Evolutionary conservation across 352 stramenopile genomes (phyloP), one percentile per base, ranked within the genome.

Genomic region (Pilasporangium apinafurcum): DNA sequence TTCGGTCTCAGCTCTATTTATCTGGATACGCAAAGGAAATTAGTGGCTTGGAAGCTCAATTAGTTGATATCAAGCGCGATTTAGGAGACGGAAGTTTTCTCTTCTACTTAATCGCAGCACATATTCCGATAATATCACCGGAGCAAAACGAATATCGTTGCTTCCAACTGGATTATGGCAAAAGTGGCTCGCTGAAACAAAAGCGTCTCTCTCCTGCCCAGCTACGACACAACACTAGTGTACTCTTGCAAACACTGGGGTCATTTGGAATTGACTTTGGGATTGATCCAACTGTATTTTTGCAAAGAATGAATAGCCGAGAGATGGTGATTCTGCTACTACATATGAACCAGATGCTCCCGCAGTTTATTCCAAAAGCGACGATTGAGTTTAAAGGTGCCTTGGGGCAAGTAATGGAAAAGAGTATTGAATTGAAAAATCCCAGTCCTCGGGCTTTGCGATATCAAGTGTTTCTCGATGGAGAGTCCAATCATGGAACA

Each of bases 341-440:
- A 9, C 87, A 97, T 53, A 53, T 98, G 24, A 92, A 96, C 25
- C 83, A 95, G 51, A 90, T 78, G 8, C 47, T 97, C 17, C 91
- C 91, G 20, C 74, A 95, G 49, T 92, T 96, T 18, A 76, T 98
- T 14, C 92, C 93, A 4, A 97, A 97, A 48, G 87, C 83, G 8
- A 95, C 76, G 22, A 96, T 98, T 44, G 86, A 96, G 30, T 98
- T 98, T 51, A 72, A 77, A 24, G 92, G 86, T 5, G 56, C 74
- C 4, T 56, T 98, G 5, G 92, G 92, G 0, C 76, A 85, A 30
- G 52, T 70, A 16, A 92, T 97, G 22, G 75, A 83, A 12, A 97
- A 98, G 37, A 95, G 56, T 6, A 98, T 98, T 25, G 93, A 98
- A 49, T 65, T 98, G 2, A 88, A 84, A 48, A 98, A 98, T 45